Conservation (phyloP, 495 filamentous ascomycete species). For the Bacidia rubella region DNA sequence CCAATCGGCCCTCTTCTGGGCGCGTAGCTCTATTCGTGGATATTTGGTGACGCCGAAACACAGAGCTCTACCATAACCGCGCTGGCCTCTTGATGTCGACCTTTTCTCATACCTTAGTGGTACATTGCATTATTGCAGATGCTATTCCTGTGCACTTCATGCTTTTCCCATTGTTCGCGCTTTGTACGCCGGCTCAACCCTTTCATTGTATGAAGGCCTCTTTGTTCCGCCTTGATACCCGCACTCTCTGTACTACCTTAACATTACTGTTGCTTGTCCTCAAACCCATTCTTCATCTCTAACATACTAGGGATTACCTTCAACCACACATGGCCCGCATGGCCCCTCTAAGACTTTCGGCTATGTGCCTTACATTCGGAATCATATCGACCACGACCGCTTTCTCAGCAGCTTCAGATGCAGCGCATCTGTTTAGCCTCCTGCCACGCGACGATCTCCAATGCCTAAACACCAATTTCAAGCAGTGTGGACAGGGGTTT, state of each 20-base stretch:
- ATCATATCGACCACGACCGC: constrained; percentile 16
- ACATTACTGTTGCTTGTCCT: not conserved
- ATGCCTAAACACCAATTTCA: constrained; percentile 33
- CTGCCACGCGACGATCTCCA: constrained; percentile 23
- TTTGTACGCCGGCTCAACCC: not conserved
- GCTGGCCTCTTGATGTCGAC: not conserved
- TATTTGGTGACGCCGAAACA: not conserved
- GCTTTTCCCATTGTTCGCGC: constrained; percentile 1
- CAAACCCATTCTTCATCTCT: not conserved
- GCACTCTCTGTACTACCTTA: not conserved
- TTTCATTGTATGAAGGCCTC: constrained; percentile 1
- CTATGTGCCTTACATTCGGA: constrained; percentile 21
- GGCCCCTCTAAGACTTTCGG: constrained; percentile 19
- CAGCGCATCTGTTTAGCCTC: constrained; percentile 24
- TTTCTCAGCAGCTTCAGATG: constrained; percentile 15
- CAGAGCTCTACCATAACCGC: not conserved
- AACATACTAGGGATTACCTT: not conserved
- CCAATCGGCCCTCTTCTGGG: not conserved
- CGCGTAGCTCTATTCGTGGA: constrained; percentile 9
- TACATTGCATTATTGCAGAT: constrained; percentile 2
- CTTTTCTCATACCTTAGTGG: constrained; percentile 4
- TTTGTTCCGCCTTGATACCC: constrained; percentile 7
- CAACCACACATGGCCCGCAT: constrained; percentile 9
- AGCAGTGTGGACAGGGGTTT: constrained; percentile 40
- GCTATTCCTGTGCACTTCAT: not conserved